Conservation (phyloP, 331 rosid genomes). For the Saraca asoca region DNA sequence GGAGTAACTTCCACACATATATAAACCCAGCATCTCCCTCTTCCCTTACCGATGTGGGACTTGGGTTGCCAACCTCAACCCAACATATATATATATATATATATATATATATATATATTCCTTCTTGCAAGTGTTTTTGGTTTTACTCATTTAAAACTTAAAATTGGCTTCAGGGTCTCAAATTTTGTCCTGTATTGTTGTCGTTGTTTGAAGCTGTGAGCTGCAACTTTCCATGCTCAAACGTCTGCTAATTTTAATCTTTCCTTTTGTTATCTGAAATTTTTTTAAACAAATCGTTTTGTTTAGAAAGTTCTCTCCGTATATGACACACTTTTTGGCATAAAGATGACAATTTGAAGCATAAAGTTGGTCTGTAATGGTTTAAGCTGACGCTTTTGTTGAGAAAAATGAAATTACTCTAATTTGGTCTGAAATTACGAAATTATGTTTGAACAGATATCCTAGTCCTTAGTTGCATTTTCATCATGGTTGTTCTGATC, state of each 20-base stretch:
- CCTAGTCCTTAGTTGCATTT: not conserved
- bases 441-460: not conserved
- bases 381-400: slow-evolving; percentile 6
- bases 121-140: not conserved
- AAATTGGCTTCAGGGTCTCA: slow-evolving; percentile 27
- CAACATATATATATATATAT: too few relatives aligned
- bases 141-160: not conserved
- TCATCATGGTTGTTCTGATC: not conserved
- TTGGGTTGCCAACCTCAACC: too few relatives aligned
- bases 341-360: not conserved
- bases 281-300: not conserved
- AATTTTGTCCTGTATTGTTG: not conserved
- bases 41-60: too few relatives aligned
- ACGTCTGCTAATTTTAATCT: not conserved
- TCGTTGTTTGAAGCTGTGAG: not conserved
- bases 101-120: too few relatives aligned
- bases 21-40: too few relatives aligned
- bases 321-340: not conserved
- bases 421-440: not conserved
- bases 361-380: not conserved
- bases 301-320: not conserved
- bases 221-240: not conserved
- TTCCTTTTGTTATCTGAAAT: not conserved
- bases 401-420: not conserved
- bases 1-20: too few relatives aligned